Percentiles rank a stretch among this genome's conserved stretches.
These are phyloP conservation scores for Golubevia sp. DNA, from an alignment of 1,284 basidiomycete genomes.

Conservation along the genomic window DNA sequence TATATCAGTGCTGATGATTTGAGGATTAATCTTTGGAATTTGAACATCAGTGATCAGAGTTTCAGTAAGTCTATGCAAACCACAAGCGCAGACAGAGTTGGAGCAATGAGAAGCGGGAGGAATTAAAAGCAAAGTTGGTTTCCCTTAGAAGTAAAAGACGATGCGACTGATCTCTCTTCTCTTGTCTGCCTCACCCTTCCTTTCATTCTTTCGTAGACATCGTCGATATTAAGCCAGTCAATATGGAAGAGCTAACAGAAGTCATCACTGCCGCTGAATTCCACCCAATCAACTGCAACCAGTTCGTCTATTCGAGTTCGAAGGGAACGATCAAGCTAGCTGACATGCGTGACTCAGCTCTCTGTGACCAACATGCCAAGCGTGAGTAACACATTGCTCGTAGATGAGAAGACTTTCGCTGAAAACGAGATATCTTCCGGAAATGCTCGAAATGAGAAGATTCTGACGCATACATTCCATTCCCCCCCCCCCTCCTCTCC, in stretches of 20 bases:
- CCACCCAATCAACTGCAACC: constrained; percentile 95
- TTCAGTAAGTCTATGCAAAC: constrained; percentile 86
- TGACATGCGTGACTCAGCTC: constrained; percentile 98
- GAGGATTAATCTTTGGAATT: constrained; percentile 96
- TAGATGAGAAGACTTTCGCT: too few species aligned
- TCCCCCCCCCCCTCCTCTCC: not conserved
- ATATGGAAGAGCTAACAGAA: constrained; percentile 99
- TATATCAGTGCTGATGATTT: constrained; percentile 98
- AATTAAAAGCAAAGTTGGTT: too few species aligned
- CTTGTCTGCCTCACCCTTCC: not conserved
- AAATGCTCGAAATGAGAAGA: too few species aligned
- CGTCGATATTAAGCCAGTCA: constrained; percentile 99
- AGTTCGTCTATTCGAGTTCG: constrained; percentile 99
- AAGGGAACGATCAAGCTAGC: constrained; percentile 99
- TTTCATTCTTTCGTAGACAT: constrained; percentile 72
- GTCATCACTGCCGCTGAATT: constrained; percentile 99
- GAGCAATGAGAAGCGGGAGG: too few species aligned
- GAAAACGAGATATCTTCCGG: too few species aligned
- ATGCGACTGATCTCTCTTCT: constrained; percentile 1
- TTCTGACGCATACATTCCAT: too few species aligned
- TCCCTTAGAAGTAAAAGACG: too few species aligned
- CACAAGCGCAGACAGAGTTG: too few species aligned
- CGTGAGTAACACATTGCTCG: constrained; percentile 74
- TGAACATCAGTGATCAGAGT: constrained; percentile 97
- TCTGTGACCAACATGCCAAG: constrained; percentile 96